These are phyloP conservation scores for Penicillium olsonii DNA, from an alignment of 2,329 filamentous ascomycete species.

Conservation along the genomic window DNA sequence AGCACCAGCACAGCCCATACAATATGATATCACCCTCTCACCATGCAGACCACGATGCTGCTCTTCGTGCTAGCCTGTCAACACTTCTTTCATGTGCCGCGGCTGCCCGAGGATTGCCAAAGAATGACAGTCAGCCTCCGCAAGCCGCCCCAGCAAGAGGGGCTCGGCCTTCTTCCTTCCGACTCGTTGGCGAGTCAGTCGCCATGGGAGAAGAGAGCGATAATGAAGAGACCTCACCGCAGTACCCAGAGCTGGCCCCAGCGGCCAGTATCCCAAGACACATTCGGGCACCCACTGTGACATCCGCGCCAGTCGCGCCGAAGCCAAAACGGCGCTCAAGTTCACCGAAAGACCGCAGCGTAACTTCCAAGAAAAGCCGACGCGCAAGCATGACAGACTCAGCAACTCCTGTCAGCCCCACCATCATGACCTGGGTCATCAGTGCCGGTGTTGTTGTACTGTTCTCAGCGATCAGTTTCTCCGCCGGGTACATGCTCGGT, in stretches of 20 bases:
- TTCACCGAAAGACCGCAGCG: conserved; percentile 42
- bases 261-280: conserved; percentile 20
- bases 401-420: conserved; percentile 52
- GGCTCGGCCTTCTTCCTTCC: conserved; percentile 54
- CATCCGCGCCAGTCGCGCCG: conserved; percentile 13
- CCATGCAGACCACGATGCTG: conserved; percentile 89
- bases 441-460: conserved; percentile 66
- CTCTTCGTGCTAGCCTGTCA: conserved; percentile 87
- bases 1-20: conserved; percentile 56
- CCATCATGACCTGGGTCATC: conserved; percentile 66
- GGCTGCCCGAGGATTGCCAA: conserved; percentile 79
- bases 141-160: conserved; percentile 25
- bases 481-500: conserved; percentile 64
- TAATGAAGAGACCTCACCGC: conserved; percentile 24
- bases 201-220: conserved; percentile 49
- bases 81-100: conserved; percentile 94
- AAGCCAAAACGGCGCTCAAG: conserved; percentile 36
- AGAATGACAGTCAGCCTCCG: conserved; percentile 45
- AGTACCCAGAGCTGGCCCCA: conserved; percentile 19
- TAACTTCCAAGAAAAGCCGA: conserved; percentile 36
- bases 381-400: conserved; percentile 33
- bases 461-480: conserved; percentile 65
- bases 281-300: conserved; percentile 22
- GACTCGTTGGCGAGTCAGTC: conserved; percentile 63
- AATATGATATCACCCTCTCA: conserved; percentile 73